Percentiles rank a stretch among this genome's conserved stretches.
phyloP scores from a whole-genome alignment of 257 asterid genomes.

The Solanum chilense region DNA sequence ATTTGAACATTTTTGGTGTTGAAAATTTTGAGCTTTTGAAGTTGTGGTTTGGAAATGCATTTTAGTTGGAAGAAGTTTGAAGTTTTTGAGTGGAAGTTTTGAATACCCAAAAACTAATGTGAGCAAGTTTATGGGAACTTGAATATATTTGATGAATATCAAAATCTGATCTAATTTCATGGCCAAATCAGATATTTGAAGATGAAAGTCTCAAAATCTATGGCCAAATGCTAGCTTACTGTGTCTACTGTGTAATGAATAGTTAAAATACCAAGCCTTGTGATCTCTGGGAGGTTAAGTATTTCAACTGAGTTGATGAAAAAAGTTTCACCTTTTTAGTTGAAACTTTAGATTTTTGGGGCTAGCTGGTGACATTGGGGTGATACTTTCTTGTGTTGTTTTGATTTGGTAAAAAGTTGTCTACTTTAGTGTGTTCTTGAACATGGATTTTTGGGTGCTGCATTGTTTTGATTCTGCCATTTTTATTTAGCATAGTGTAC shows the following conservation, averaged over 20 bases:
- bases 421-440: neutral
- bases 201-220: neutral
- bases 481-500: neutral
- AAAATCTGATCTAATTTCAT: neutral
- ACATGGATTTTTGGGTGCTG: neutral
- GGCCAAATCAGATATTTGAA: neutral
- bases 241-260: neutral
- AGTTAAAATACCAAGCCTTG: neutral
- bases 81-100: neutral
- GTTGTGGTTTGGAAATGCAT: neutral
- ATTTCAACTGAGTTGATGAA: neutral
- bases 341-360: neutral
- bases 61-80: neutral
- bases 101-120: neutral
- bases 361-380: neutral
- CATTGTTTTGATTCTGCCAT: neutral
- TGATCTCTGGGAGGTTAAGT: neutral
- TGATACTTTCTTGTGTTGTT: neutral
- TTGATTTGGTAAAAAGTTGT: conserved; percentile 6
- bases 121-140: neutral
- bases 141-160: neutral
- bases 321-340: neutral
- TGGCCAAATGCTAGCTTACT: neutral
- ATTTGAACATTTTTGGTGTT: neutral
- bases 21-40: neutral